A percentile compares a stretch with the other conserved stretches of the same genome.
Evolutionary conservation across 768 basidiomycete species (phyloP).

Genomic region (Naganishia vishniacii): DNA sequence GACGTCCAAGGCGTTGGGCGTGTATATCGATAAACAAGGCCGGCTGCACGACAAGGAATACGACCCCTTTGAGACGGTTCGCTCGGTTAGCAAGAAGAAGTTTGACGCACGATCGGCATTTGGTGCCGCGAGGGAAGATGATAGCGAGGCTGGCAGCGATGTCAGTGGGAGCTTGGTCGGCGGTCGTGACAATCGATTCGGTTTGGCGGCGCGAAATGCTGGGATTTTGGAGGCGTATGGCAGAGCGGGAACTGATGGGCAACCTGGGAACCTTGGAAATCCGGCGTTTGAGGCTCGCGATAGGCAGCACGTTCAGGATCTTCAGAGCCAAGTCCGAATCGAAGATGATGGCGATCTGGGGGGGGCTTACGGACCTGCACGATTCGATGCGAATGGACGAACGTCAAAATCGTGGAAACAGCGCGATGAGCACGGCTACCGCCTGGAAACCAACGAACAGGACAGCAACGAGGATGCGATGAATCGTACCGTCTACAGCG

Average conservation of each 20-base stretch:
- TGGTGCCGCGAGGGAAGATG: conserved; percentile 33
- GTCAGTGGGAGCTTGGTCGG: conserved; percentile 21
- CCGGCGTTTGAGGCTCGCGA: conserved; percentile 30
- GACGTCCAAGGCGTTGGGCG: conserved; percentile 29
- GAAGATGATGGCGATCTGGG: conserved; percentile 12
- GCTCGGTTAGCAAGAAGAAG: conserved; percentile 34
- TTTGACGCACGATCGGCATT: conserved; percentile 40
- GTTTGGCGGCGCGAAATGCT: conserved; percentile 1
- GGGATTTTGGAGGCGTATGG: conserved; percentile 13
- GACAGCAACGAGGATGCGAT: conserved; percentile 15
- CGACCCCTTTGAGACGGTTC: conserved; percentile 45
- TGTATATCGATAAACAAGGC: conserved; percentile 43
- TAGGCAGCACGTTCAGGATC: conserved; percentile 36
- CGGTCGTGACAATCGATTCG: not conserved
- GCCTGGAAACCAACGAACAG: not conserved
- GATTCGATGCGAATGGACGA: not conserved
- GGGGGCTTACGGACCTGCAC: not conserved
- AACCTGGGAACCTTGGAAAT: not conserved
- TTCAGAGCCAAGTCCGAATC: conserved; percentile 7
- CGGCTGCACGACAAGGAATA: conserved; percentile 47
- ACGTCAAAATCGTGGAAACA: not conserved
- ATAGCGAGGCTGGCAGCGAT: conserved; percentile 21
- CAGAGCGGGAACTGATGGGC: not conserved
- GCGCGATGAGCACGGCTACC: conserved; percentile 14
- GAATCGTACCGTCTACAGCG: conserved; percentile 11